Conservation (phyloP, 2,329 filamentous ascomycete genomes). For the Sclerotinia borealis region DNA sequence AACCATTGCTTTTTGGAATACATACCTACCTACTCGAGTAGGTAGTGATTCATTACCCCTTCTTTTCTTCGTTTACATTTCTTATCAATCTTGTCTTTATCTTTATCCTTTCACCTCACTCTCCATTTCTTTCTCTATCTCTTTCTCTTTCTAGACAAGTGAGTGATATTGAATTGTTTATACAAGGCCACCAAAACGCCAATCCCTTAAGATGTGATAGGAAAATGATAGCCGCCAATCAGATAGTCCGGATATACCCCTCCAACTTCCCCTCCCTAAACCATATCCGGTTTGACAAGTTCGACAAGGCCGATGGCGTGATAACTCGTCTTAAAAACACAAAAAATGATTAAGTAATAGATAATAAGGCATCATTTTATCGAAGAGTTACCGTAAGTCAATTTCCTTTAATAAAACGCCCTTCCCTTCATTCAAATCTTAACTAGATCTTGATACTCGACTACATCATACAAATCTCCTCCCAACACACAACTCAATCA, state of each 20-base stretch:
- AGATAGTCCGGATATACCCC: not conserved
- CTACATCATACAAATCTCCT: not conserved
- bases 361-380: not conserved
- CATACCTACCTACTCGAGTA: too few relatives aligned
- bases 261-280: slow-evolving; percentile 12
- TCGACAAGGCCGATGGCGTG: slow-evolving; percentile 7
- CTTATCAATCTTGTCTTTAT: too few relatives aligned
- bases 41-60: too few relatives aligned
- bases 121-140: not conserved
- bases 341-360: slow-evolving; percentile 5
- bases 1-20: too few relatives aligned
- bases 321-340: too few relatives aligned
- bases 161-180: not conserved
- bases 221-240: not conserved
- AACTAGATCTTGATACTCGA: not conserved
- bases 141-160: not conserved
- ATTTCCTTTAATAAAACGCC: too few relatives aligned
- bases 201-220: not conserved
- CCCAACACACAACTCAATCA: not conserved
- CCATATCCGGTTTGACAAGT: not conserved
- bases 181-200: not conserved
- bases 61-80: too few relatives aligned
- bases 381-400: not conserved
- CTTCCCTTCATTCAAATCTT: not conserved
- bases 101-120: too few relatives aligned